Conservation (phyloP, 257 asterid species). For the Solanum sejunctum region DNA sequence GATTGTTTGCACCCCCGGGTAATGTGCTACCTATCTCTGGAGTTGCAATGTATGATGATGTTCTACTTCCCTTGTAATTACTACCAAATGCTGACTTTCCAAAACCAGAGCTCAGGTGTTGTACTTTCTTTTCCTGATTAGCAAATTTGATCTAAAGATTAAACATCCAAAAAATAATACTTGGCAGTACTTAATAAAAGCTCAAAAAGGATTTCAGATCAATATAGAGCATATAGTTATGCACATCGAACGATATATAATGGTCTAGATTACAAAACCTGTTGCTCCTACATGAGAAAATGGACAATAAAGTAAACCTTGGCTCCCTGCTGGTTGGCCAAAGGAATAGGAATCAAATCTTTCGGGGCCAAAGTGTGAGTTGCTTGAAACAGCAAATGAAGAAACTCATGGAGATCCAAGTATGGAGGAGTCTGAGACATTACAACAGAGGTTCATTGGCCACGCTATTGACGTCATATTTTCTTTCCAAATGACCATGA, state of each 20-base stretch:
- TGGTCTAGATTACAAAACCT: neutral
- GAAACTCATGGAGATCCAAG: neutral
- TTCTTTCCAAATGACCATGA: neutral
- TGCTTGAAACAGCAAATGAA: neutral
- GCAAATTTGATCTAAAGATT: neutral
- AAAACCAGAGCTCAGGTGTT: neutral
- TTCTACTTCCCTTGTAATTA: slow-evolving; percentile 3
- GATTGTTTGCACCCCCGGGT: slow-evolving; percentile 36
- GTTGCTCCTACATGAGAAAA: neutral
- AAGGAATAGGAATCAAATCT: neutral
- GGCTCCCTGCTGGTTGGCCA: neutral
- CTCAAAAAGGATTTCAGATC: neutral
- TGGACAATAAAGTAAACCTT: neutral
- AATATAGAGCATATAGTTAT: neutral
- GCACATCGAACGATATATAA: neutral
- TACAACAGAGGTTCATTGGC: neutral
- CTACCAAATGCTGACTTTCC: neutral
- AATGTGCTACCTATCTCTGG: slow-evolving; percentile 34
- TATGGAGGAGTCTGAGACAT: neutral
- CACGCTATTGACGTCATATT: neutral
- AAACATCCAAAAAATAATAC: neutral
- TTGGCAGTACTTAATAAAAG: neutral
- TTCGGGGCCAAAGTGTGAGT: neutral
- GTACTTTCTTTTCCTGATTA: neutral
- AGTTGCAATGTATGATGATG: slow-evolving; percentile 40